Percentiles rank a stretch among this genome's conserved stretches.
Evolutionary conservation across 371 early-diverging fungal genomes (phyloP).

Genomic region (Syncephalastrum sp.): DNA sequence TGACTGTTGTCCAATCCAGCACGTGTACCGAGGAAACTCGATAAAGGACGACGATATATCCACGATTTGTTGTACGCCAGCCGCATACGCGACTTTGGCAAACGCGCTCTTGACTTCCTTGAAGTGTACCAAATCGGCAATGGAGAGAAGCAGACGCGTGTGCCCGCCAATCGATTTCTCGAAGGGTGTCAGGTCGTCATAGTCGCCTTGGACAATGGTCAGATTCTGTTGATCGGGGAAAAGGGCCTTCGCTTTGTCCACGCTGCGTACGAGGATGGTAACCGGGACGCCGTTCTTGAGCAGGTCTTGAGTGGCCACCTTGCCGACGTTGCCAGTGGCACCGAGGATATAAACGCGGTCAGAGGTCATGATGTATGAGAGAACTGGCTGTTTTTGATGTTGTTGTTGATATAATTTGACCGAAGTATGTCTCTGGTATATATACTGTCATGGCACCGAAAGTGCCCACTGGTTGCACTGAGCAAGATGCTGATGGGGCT

Average conservation of each 20-base stretch:
- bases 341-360: constrained; percentile 30
- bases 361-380: too few species aligned
- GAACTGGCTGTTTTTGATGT: too few species aligned
- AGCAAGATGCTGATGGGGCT: too few species aligned
- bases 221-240: constrained; percentile 7
- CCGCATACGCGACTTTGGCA: constrained; percentile 12
- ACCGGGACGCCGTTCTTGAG: constrained; percentile 10
- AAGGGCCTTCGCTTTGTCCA: constrained; percentile 11
- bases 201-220: constrained; percentile 17
- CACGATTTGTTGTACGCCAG: constrained; percentile 18
- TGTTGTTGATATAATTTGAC: too few species aligned
- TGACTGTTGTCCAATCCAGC: too few species aligned
- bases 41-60: constrained; percentile 12
- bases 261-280: constrained; percentile 23
- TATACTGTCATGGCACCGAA: too few species aligned
- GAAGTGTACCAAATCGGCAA: constrained; percentile 9
- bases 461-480: too few species aligned
- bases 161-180: constrained; percentile 14
- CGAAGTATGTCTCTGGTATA: too few species aligned
- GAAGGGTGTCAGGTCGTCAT: constrained; percentile 9
- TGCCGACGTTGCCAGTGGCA: constrained; percentile 32
- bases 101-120: neutral
- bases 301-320: constrained; percentile 12
- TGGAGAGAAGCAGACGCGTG: constrained; percentile 12
- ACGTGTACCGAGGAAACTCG: neutral